phyloP scores from a whole-genome alignment of 2,329 filamentous ascomycete genomes.

The Endoconidiophora polonica region DNA sequence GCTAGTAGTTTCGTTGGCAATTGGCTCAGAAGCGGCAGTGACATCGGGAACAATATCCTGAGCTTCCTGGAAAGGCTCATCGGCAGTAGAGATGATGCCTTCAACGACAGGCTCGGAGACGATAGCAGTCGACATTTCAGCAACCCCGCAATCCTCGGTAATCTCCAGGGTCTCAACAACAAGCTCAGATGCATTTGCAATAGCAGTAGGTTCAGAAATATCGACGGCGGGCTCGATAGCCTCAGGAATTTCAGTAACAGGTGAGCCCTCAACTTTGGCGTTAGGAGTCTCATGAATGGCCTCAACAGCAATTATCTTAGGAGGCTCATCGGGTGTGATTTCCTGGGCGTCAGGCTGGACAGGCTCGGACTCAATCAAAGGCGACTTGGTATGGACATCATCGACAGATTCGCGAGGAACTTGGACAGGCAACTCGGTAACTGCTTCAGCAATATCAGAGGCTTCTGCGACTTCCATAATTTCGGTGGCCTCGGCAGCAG shows the following conservation, averaged over 20 bases:
- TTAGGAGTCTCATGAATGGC: no score
- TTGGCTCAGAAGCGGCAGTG: no score
- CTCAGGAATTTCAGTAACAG: neutral
- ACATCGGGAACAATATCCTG: no score
- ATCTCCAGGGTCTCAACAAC: neutral
- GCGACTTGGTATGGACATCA: neutral
- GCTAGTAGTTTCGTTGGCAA: no score
- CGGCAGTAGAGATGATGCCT: no score
- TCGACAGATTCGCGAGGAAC: neutral
- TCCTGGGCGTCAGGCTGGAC: neutral
- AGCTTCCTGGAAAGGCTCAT: no score
- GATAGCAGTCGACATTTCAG: neutral
- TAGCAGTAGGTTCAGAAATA: neutral
- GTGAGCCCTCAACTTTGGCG: neutral
- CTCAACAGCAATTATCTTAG: neutral
- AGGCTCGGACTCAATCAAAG: conserved; percentile 1
- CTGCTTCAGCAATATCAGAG: neutral
- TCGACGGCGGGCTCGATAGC: neutral
- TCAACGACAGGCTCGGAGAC: neutral
- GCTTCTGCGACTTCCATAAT: neutral
- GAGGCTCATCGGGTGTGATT: neutral
- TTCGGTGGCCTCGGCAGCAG: neutral
- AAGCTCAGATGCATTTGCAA: neutral
- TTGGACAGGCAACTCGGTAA: neutral
- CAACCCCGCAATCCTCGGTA: neutral